Percentiles rank a stretch among this genome's conserved stretches.
phyloP scores from a whole-genome alignment of 441 rosid species.

The Erodium chrysanthum region DNA sequence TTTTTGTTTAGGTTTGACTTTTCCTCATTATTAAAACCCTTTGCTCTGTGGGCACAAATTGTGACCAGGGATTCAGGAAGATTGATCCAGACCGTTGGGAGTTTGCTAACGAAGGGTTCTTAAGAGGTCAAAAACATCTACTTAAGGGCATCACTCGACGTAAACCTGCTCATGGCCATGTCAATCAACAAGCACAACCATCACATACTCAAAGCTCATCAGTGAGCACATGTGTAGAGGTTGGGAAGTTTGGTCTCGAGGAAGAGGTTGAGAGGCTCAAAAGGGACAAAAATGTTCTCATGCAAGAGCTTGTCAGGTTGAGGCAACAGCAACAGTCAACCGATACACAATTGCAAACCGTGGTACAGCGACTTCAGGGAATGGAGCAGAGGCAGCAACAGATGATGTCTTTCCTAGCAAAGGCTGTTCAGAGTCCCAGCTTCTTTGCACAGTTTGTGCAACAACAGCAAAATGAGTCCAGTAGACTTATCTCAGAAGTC shows the following conservation, averaged over 20 bases:
- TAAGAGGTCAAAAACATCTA: constrained; percentile 78
- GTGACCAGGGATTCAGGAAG: constrained; percentile 78
- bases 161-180: constrained; percentile 66
- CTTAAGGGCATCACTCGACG: constrained; percentile 59
- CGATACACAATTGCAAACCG: constrained; percentile 59
- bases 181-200: constrained; percentile 50
- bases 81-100: constrained; percentile 95
- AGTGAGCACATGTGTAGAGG: constrained; percentile 70
- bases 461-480: constrained; percentile 87
- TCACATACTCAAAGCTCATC: constrained; percentile 52
- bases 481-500: constrained; percentile 47
- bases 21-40: background rate
- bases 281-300: constrained; percentile 83
- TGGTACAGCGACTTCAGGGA: constrained; percentile 80
- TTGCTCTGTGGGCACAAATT: constrained; percentile 7
- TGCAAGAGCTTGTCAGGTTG: constrained; percentile 88
- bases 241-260: constrained; percentile 80
- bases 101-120: constrained; percentile 82
- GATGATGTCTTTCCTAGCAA: constrained; percentile 86
- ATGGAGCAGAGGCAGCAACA: constrained; percentile 96
- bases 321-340: constrained; percentile 89
- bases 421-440: constrained; percentile 83
- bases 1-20: constrained; percentile 5
- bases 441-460: constrained; percentile 86
- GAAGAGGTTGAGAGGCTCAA: constrained; percentile 92